Base-by-base conservation (phyloP, 2,329 filamentous ascomycete genomes). In the Fusarium papillatum region DNA sequence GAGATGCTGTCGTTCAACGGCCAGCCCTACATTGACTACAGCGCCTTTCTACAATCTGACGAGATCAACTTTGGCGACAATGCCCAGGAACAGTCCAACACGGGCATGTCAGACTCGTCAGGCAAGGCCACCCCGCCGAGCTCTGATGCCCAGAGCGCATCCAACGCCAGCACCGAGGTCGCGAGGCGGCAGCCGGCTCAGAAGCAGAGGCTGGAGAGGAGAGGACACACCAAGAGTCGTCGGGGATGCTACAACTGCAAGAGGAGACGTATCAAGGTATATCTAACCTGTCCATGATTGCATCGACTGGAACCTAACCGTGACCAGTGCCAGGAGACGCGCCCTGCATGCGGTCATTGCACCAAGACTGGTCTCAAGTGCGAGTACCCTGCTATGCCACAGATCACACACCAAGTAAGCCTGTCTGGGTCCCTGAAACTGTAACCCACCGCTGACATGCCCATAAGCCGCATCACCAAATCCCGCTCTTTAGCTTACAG, bases 171-270 rank as follows among this genome's bases (percentile, higher is more conserved):
- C 48, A 71, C 68, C 26, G 75, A 78, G 61, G 26, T 80, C 7
- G 74, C 63, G 57, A 43, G 48, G 10, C 77, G 66, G 10, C 29
- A 63, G 6, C 73, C 78, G 8, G 39, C 72, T 7, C 77, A 79
- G 70, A 81, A 78, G 63, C 78, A 85, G 75, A 84, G 86, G 55
- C 74, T 88, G 31, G 90, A 90, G 80, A 84, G 92, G 67, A 87
- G 90, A 72, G 91, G 92, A 1, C 92, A 93, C 74, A 93, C 90
- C 14, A 94, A 94, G 81, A 92, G 90, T 63, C 87, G 92, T 29
- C 86, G 89, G 19, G 92, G 92, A 11, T 93, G 92, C 82, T 93
- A 89, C 81, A 92, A 92, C 80, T 94, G 92, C 84, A 93, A 93
- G 82, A 86, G 89, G 68, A 85, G 92, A 48, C 88, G 91, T 70